These are phyloP conservation scores for Ustilago nuda DNA, from an alignment of 1,284 basidiomycete genomes.

Conservation along the genomic window DNA sequence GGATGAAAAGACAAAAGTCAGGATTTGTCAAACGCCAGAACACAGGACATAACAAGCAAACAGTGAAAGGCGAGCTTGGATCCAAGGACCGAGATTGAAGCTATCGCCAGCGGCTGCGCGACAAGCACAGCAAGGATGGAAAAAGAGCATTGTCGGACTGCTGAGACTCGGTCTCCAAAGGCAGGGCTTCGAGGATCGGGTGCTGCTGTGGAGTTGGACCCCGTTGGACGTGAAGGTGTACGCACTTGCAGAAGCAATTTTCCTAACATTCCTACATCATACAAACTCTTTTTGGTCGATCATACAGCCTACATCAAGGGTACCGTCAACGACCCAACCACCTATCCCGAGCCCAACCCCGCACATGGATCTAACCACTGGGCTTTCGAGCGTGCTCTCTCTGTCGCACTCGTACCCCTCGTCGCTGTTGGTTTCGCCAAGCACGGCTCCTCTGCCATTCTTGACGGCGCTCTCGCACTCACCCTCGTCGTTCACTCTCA, in stretches of 20 bases:
- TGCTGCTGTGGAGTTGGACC: neutral
- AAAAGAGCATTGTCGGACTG: neutral
- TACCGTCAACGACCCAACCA: slow-evolving; percentile 93
- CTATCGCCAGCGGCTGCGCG: too few relatives aligned
- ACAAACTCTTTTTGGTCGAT: neutral
- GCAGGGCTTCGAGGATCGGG: neutral
- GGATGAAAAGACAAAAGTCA: neutral
- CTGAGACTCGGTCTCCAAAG: too few relatives aligned
- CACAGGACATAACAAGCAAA: too few relatives aligned
- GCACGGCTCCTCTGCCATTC: slow-evolving; percentile 67
- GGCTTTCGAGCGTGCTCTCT: slow-evolving; percentile 93
- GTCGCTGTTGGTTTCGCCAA: slow-evolving; percentile 66
- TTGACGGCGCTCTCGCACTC: slow-evolving; percentile 88
- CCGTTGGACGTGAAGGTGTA: neutral
- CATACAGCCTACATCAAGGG: slow-evolving; percentile 87
- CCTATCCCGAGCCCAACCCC: slow-evolving; percentile 79
- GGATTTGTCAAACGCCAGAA: neutral
- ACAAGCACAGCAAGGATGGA: too few relatives aligned
- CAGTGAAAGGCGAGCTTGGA: too few relatives aligned
- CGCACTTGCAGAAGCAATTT: neutral
- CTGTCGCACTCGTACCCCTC: slow-evolving; percentile 86
- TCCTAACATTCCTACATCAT: neutral
- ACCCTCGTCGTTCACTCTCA: slow-evolving; percentile 93
- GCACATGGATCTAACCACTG: slow-evolving; percentile 95
- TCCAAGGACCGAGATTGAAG: too few relatives aligned